Evolutionary conservation across 768 basidiomycete genomes (phyloP).

Genomic region (Austroboletus eburneus): DNA sequence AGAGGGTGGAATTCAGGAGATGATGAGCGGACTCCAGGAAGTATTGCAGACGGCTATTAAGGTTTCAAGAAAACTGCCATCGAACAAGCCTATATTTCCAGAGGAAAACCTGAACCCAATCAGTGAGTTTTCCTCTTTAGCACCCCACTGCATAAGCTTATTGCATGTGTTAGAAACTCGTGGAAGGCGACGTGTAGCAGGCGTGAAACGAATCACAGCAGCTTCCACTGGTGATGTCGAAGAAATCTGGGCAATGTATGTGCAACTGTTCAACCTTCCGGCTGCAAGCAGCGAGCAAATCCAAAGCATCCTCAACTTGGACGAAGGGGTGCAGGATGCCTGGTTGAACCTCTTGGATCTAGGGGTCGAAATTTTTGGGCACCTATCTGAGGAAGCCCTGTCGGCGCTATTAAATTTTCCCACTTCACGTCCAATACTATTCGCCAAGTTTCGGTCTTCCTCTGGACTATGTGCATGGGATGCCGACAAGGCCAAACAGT

Average conservation of each 20-base stretch:
- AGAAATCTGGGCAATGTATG: conserved; percentile 7
- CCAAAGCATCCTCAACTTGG: neutral
- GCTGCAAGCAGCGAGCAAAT: neutral
- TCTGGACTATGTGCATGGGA: conserved; percentile 4
- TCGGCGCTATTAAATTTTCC: conserved; percentile 1
- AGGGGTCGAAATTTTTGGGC: conserved; percentile 1
- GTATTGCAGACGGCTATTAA: conserved; percentile 1
- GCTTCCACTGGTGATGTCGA: conserved; percentile 3
- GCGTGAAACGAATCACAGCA: neutral
- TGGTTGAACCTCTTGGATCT: conserved; percentile 1
- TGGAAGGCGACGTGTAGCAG: neutral
- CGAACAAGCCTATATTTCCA: neutral
- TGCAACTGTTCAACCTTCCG: conserved; percentile 1
- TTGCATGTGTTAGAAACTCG: neutral
- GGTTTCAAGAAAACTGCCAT: neutral
- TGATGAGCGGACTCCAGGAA: conserved; percentile 2
- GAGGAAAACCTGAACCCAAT: neutral
- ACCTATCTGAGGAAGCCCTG: neutral
- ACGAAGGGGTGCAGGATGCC: neutral
- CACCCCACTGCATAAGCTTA: too few relatives aligned
- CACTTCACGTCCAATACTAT: neutral
- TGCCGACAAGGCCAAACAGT: neutral
- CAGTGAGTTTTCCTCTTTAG: neutral
- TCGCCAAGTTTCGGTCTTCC: conserved; percentile 1
- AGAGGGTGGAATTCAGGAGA: conserved; percentile 4